Evolutionary conservation across 495 filamentous ascomycete genomes (phyloP).

Genomic region (Tuber umbilicatum): DNA sequence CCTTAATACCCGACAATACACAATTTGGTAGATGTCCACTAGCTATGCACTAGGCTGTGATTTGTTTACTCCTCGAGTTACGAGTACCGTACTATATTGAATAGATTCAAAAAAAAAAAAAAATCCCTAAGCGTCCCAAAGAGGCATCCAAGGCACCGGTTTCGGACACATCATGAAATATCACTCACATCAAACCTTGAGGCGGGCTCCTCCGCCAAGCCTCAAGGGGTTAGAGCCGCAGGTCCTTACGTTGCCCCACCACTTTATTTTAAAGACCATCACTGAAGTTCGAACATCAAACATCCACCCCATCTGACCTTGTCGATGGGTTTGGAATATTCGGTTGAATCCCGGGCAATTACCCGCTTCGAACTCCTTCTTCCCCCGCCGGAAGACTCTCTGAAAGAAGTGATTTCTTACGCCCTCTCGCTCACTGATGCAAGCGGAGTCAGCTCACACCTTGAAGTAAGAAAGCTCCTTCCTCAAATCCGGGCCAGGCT

Average conservation of each 20-base stretch:
- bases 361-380: constrained; percentile 69
- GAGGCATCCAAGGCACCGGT: too few species aligned
- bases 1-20: too few species aligned
- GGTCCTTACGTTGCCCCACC: background rate
- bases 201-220: background rate
- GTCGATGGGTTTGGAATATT: constrained; percentile 42
- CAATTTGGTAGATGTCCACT: too few species aligned
- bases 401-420: constrained; percentile 76
- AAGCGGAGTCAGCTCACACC: constrained; percentile 68
- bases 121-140: too few species aligned
- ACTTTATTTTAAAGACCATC: background rate
- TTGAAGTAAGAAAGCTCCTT: constrained; percentile 48
- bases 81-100: too few species aligned
- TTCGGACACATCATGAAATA: background rate
- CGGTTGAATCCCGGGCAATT: constrained; percentile 46
- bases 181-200: background rate
- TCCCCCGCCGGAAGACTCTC: constrained; percentile 72
- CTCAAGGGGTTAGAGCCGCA: background rate
- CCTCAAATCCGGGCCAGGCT: constrained; percentile 1
- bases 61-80: too few species aligned
- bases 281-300: background rate
- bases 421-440: constrained; percentile 61
- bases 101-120: too few species aligned
- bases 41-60: too few species aligned
- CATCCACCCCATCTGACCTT: background rate